Base-by-base conservation (phyloP, 495 filamentous ascomycete genomes). In the Copromyces sp. region DNA sequence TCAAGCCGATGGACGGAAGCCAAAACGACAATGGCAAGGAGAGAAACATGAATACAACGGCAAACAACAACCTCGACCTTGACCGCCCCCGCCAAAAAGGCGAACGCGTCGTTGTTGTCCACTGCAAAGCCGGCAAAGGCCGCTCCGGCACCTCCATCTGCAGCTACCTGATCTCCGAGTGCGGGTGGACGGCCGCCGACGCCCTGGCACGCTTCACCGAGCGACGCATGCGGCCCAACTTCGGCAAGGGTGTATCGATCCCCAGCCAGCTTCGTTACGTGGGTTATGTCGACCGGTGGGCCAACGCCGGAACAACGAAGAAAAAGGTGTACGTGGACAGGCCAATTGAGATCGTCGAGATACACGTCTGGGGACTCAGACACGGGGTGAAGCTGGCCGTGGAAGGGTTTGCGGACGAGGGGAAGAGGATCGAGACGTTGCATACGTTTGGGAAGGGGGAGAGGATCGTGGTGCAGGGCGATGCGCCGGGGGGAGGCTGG, bases 41-140 rank as follows among this genome's bases (percentile, higher is more conserved):
- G 17, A 40, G 4, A 7, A 11, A 29, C 1, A 38, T 8, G 40
- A 35, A 44, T 6, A 42, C 12, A 32, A 45, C n/a, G 12, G 14
- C 24, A 32, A 74, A 35, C 42, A 69, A 39, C 35, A 71, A 29
- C 71, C 29, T 17, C 29, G 53, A 35, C 14, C 53, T 65, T 29
- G 53, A 65, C 53, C 24, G 53, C 14, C 53, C 53, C 29, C 53
- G 53, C 29, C 24, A 78, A 70, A 69, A 80, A 78, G n/a, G 77
- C 75, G 73, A 84, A 77, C 84, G 93, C 32, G 92, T 97, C 1
- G 90, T 90, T 2, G 95, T 99, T 7, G 93, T 99, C 12, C 95
- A 98, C 80, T 98, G 95, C 83, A 99, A 98, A 81, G 95, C 95
- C 3, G 95, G 95, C 3, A 99, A 99, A 81, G 95, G 95, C 2